Evolutionary conservation across 2,329 filamentous ascomycete species (phyloP).

Genomic region (Helminthosporium solani): DNA sequence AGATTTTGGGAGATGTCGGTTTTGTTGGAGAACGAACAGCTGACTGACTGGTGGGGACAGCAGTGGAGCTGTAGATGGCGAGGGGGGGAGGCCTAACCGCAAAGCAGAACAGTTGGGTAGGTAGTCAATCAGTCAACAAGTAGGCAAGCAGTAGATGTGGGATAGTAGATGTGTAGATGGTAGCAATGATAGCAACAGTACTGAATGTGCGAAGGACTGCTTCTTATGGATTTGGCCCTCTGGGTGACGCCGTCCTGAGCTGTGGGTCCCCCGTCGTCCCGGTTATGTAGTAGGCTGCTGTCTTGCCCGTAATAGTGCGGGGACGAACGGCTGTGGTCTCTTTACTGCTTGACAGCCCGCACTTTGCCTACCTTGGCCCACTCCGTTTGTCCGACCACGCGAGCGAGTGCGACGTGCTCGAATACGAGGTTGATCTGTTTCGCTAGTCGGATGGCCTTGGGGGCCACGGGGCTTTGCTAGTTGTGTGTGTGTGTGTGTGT

Average conservation of each 20-base stretch:
- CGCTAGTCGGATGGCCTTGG: no score
- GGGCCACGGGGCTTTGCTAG: no score
- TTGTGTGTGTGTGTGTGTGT: no score
- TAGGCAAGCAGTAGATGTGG: no score
- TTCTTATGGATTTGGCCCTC: no score
- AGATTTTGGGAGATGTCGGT: not conserved
- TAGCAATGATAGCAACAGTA: no score
- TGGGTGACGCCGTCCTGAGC: not conserved
- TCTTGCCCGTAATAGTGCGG: not conserved
- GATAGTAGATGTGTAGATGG: no score
- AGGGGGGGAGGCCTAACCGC: no score
- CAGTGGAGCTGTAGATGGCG: no score
- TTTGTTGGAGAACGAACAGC: constrained; percentile 28
- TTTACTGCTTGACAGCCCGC: not conserved
- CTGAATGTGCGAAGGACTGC: no score
- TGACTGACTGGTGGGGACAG: constrained; percentile 2
- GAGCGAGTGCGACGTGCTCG: not conserved
- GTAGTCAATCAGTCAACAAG: not conserved
- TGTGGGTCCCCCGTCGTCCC: not conserved
- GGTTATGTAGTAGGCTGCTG: not conserved
- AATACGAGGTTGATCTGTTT: no score
- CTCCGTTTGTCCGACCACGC: constrained; percentile 1
- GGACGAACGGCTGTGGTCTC: constrained; percentile 1
- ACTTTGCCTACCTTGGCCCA: constrained; percentile 1
- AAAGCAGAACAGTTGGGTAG: no score